Evolutionary conservation across 1,284 basidiomycete species (phyloP), one percentile per base, ranked within the genome.

Genomic region (Apiotrichum akiyoshidainum): DNA sequence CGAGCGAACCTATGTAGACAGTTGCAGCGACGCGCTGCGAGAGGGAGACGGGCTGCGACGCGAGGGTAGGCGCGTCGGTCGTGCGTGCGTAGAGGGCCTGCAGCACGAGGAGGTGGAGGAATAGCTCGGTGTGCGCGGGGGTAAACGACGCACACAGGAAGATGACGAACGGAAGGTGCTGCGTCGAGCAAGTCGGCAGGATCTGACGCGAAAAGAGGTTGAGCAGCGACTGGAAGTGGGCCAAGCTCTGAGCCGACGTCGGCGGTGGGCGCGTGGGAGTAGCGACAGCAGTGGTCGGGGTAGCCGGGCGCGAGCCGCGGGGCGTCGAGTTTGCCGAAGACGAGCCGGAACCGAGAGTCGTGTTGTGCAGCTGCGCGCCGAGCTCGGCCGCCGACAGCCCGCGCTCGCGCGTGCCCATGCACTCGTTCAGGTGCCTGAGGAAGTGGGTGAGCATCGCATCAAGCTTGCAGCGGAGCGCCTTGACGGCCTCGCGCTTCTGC

Each of bases 101-200:
- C 19, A 88, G 88, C 46, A 98, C 87, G 31, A 99, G 86, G 70
- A 93, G 86, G 45, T 94, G 94, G 58, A 93, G 88, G 73, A 99
- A 97, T 58, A 91, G 83, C 74, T 99, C 95, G 45, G 89, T 86
- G 70, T 94, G 97, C 59, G 91, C 86, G 10, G 87, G 81, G 65
- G 94, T 87, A 55, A 96, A 85, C 1, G 94, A 96, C 22, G 92
- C 85, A 72, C 88, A 92, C 87, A 92, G 95, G 82, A 99, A 99
- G 47, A 99, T 72, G 60, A 99, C 83, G 79, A 99, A 99, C 69
- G 99, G 96, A 1, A 93, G 94, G 75, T 99, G 95, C 45, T 95
- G 89, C 0, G 92, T 97, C 73, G 94, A 92, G 80, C 95, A 95
- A 0, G 96, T 99, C 39, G 88, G 89, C 47, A 99, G 84, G 70